Evolutionary conservation across 331 rosid species (phyloP), one percentile per base, ranked within the genome.

Genomic region (Prunus yedoensis): DNA sequence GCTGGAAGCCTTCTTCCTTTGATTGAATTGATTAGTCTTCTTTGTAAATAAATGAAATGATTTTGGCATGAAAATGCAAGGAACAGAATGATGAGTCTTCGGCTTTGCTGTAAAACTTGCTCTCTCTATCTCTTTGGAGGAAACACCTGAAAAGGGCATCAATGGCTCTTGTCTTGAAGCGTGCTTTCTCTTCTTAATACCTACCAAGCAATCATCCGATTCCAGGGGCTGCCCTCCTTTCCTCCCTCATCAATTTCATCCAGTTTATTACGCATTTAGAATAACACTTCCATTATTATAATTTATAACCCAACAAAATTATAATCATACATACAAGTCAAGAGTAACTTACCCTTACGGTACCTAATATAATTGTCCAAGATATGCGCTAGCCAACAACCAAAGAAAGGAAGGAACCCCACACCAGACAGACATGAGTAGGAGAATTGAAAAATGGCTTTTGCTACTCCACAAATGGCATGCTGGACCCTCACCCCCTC

Each of bases 81-180:
- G 6, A 58, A 58, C 15, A 23, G 59, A 58, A 73, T 73, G 68
- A 73, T 73, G 77, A 43, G 66, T 32, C 20, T 23, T 28, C 6
- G 45, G 4, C 28, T 58, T 43, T 43, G 68, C 57, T 15, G 56
- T 59, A 14, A 41, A 58, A 23, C 64, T 64, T 38, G 49, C 8
- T 63, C 76, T 54, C 56, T 57, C 17, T 8, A 17, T 72, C 18
- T 57, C 27, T 72, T 17, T 16, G 72, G 57, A 47, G 23, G 38
- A 68, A 68, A 32, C 74, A 32, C 10, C 63, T 35, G 30, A 25
- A 16, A 45, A 32, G 56, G 74, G 35, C n/a, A 74, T 70, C 51
- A 30, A 77, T 66, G 38, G 66, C 77, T 78, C 75, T 71, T 47
- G 74, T 72, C 82, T 66, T 63, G 41, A 85, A 82, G 88, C 84